phyloP scores from a whole-genome alignment of 1,139 yeast genomes.

The Debaryomycetaceae sp. region DNA sequence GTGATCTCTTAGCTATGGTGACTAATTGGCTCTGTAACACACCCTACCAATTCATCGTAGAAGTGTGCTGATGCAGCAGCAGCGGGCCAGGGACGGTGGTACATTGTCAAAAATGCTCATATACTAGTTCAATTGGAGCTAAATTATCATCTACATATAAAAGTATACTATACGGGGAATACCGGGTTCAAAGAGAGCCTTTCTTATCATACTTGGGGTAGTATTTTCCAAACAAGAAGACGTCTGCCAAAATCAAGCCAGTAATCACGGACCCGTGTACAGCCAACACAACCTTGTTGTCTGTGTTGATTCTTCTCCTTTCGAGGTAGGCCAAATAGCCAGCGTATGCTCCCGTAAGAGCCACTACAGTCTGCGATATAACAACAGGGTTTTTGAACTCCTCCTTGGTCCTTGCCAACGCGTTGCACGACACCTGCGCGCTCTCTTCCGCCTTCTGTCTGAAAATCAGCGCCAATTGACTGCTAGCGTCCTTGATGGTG shows the following conservation, averaged over 20 bases:
- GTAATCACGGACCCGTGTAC: conserved; percentile 53
- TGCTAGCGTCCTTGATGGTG: conserved; percentile 4
- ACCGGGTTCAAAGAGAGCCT: not conserved
- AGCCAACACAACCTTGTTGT: conserved; percentile 46
- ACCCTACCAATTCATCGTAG: too few species aligned
- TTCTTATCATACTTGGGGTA: conserved; percentile 50
- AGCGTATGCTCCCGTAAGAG: conserved; percentile 48
- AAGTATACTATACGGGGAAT: not conserved
- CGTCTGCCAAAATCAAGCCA: conserved; percentile 54
- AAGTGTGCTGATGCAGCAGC: too few species aligned
- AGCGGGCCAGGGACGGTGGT: too few species aligned
- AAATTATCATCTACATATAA: not conserved
- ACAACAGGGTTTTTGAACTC: conserved; percentile 66
- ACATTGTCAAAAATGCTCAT: not conserved
- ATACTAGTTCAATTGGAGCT: not conserved
- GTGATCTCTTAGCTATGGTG: too few species aligned
- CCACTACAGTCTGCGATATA: conserved; percentile 49
- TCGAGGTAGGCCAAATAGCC: conserved; percentile 51
- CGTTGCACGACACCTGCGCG: conserved; percentile 7
- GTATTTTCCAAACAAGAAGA: conserved; percentile 48
- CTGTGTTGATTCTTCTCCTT: conserved; percentile 47
- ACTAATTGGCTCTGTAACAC: too few species aligned
- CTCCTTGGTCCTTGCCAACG: conserved; percentile 13
- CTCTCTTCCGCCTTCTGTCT: conserved; percentile 8
- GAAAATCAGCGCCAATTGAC: conserved; percentile 8